Percentiles rank a stretch among this genome's conserved stretches.
phyloP scores from a whole-genome alignment of 73 alveolate species.

The Paramecium tetraurelia region DNA sequence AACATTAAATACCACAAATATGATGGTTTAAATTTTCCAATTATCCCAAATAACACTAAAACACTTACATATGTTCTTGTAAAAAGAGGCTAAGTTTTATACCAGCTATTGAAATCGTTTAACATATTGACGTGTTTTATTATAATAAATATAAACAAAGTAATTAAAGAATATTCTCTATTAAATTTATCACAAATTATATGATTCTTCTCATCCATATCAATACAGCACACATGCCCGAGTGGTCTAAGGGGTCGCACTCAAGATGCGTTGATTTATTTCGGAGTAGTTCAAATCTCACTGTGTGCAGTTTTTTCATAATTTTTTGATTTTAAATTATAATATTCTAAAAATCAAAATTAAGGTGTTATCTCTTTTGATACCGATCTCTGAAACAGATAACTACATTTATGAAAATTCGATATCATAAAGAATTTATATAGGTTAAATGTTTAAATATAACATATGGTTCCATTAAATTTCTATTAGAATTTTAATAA shows the following conservation, averaged over 20 bases:
- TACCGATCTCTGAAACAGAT: too few species aligned
- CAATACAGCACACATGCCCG: slow-evolving; percentile 6
- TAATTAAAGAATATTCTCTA: slow-evolving; percentile 28
- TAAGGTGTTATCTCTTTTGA: too few species aligned
- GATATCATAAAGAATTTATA: too few species aligned
- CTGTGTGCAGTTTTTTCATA: slow-evolving; percentile 36
- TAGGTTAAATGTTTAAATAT: too few species aligned
- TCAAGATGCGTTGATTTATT: slow-evolving; percentile 48
- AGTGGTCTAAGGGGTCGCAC: slow-evolving; percentile 61
- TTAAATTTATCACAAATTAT: neutral
- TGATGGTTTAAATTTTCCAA: neutral
- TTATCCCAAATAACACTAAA: neutral
- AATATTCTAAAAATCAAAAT: too few species aligned
- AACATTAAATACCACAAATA: neutral
- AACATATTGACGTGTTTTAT: slow-evolving; percentile 20
- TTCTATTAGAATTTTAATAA: too few species aligned
- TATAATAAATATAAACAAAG: neutral
- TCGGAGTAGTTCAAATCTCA: slow-evolving; percentile 58
- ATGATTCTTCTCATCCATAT: neutral
- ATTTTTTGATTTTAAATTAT: neutral
- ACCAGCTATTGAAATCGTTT: slow-evolving; percentile 47
- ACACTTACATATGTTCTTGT: slow-evolving; percentile 51
- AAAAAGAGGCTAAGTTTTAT: neutral
- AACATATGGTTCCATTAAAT: too few species aligned
- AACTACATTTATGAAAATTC: too few species aligned